phyloP scores from a whole-genome alignment of 164 flowering plant species.

The Dillenia turbinata region DNA sequence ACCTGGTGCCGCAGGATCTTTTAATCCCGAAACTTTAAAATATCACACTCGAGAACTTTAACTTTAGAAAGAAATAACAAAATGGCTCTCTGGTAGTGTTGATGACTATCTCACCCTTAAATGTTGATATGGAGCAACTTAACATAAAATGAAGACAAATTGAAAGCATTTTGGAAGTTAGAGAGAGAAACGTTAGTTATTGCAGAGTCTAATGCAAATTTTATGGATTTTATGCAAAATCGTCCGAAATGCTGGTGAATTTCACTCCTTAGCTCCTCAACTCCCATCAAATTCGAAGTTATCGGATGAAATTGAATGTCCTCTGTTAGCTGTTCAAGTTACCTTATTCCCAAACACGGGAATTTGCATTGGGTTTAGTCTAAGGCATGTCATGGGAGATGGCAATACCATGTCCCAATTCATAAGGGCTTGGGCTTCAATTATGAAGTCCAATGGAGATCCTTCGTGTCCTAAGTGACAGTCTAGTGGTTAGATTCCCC shows the following conservation, averaged over 20 bases:
- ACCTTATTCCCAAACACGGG: constrained; percentile 35
- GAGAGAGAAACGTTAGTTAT: constrained; percentile 21
- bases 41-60: too few relatives aligned
- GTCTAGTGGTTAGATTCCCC: too few relatives aligned
- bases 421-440: constrained; percentile 40
- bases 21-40: too few relatives aligned
- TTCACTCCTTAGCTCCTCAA: constrained; percentile 24
- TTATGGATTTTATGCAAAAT: constrained; percentile 14
- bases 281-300: constrained; percentile 7
- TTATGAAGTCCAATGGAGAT: constrained; percentile 8
- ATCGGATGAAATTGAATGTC: not conserved
- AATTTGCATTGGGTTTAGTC: constrained; percentile 22
- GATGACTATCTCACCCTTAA: too few relatives aligned
- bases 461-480: too few relatives aligned
- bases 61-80: too few relatives aligned
- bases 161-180: too few relatives aligned
- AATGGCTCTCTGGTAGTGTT: too few relatives aligned
- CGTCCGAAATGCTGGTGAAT: constrained; percentile 12
- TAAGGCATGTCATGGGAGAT: constrained; percentile 29
- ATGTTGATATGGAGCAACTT: too few relatives aligned
- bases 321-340: constrained; percentile 29
- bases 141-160: too few relatives aligned
- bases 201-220: constrained; percentile 26
- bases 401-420: constrained; percentile 22
- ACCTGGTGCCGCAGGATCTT: too few relatives aligned